Evolutionary conservation across 2,329 filamentous ascomycete genomes (phyloP), one percentile per base, ranked within the genome.

Genomic region (Leptographium radiaticola): DNA sequence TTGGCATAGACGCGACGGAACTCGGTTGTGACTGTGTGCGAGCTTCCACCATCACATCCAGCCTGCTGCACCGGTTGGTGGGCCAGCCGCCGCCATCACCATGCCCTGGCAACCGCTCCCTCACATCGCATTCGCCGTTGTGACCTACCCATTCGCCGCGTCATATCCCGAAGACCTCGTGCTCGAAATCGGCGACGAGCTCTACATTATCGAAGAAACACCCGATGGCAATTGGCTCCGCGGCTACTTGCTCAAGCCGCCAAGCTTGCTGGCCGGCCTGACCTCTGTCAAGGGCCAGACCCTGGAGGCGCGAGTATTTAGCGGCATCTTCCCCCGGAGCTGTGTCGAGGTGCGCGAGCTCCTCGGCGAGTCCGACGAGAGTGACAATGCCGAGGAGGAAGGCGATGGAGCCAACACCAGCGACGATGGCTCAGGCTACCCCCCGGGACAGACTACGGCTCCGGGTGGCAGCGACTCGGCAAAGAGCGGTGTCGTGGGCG

Each of bases 41-140:
- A 44, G 42, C 42, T 44, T 18, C 8, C 12, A 11, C 25, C 38
- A 25, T 25, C 25, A 25, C 25, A 25, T 25, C 25, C 25, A 25
- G 25, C 25, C 25, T 25, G 25, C 25, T 25, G 25, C 5, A 2
- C 25, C 25, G 10, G 47, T 11, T 18, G 20, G 12, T 42, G n/a
- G 51, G 31, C 40, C 61, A 53, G 57, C 53, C 57, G 50, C 16
- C 60, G 67, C 71, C 71, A 56, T 15, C 60, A 68, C 71, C 71
- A 95, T 95, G 90, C 88, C 90, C 79, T 98, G 93, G 93, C 84
- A 87, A 79, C 91, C 93, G 65, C 80, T 98, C 69, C 88, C 90
- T 70, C 87, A 89, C 65, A 96, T 98, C 75, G 93, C 90, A 66
- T 98, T 97, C 75, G 94, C 91, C 63, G 87, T 98, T 70, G 93